Evolutionary conservation across 2,329 filamentous ascomycete genomes (phyloP), one percentile per base, ranked within the genome.

Genomic region (Aspergillus sp.): DNA sequence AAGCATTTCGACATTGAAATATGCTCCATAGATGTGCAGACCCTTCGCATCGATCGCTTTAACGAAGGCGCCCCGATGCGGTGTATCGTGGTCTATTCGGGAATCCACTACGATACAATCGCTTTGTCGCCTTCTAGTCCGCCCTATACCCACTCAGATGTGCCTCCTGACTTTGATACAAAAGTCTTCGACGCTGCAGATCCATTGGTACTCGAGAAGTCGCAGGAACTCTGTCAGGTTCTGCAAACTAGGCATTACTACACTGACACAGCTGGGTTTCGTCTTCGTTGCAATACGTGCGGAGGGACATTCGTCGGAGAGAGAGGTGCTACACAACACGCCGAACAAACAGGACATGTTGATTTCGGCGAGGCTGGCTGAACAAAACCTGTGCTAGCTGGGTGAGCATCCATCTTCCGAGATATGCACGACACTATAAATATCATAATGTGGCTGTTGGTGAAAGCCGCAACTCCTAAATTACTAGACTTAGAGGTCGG

Each of bases 91-190:
- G 88, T 97, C 0, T 97, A 97, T 77, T 94, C 90, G 0, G 92
- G 92, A 2, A 95, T 97, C 54, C 93, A 97, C 74, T 97, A 97
- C 77, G 94, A 97, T 76, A 89, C 91, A 6, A 89, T 97, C 61
- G 92, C 91, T 0, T 86, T 96, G 65, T 88, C 87, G 17, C 86
- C 84, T 41, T 87, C 82, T 21, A 84, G 82, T 64, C 83, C 77
- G 65, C 86, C 85, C 4, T 81, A 82, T 67, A 82, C 80, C 48
- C 82, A 80, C 60, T 78, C 86, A 5, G 81, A 84, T 50, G 79
- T 86, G 10, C 85, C 89, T 7, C 86, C 91, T 0, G 90, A 95
- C 25, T 85, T 89, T 64, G 94, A 98, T 72, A 85, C 89, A n/a
- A 89, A 89, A 67, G 85, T 96, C 1, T 87, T 97, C 57, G 83